Evolutionary conservation across 192 early-diverging fungal species (phyloP).

Genomic region (Chytriomyces sp.): DNA sequence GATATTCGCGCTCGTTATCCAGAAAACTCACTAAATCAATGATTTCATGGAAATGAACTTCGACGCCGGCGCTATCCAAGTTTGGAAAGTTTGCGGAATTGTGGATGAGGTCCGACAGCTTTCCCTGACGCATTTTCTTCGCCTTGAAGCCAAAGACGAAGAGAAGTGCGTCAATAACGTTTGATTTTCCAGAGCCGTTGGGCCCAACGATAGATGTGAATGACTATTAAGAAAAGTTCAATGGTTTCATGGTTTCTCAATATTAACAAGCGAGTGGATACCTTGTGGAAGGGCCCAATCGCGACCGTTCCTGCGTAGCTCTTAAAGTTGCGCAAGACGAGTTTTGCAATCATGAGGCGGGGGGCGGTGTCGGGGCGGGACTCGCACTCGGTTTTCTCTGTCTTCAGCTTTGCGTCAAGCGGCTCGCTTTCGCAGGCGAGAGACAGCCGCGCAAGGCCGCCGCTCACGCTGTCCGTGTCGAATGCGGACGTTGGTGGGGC

Average conservation of each 20-base stretch:
- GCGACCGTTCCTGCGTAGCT: conserved; percentile 88
- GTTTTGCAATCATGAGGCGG: conserved; percentile 72
- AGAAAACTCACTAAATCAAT: conserved; percentile 65
- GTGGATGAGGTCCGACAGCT: conserved; percentile 93
- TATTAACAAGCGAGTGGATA: conserved; percentile 28
- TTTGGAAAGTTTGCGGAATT: conserved; percentile 77
- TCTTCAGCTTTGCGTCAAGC: no score
- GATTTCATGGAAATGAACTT: conserved; percentile 93
- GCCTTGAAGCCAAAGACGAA: conserved; percentile 99
- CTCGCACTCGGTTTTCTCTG: no score
- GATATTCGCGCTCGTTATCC: neutral
- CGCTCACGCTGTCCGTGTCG: no score
- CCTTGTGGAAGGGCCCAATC: conserved; percentile 98
- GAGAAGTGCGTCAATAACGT: conserved; percentile 95
- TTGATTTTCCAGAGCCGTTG: conserved; percentile 98
- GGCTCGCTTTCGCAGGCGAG: no score
- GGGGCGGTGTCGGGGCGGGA: no score
- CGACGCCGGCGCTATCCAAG: conserved; percentile 78
- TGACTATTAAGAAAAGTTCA: conserved; percentile 47
- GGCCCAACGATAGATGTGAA: conserved; percentile 90
- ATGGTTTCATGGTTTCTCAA: neutral
- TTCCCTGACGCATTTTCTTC: conserved; percentile 96
- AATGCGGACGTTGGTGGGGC: no score
- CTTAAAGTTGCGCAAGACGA: conserved; percentile 96
- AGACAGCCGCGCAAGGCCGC: no score